phyloP scores from a whole-genome alignment of 257 asterid species.

The Mentha longifolia region DNA sequence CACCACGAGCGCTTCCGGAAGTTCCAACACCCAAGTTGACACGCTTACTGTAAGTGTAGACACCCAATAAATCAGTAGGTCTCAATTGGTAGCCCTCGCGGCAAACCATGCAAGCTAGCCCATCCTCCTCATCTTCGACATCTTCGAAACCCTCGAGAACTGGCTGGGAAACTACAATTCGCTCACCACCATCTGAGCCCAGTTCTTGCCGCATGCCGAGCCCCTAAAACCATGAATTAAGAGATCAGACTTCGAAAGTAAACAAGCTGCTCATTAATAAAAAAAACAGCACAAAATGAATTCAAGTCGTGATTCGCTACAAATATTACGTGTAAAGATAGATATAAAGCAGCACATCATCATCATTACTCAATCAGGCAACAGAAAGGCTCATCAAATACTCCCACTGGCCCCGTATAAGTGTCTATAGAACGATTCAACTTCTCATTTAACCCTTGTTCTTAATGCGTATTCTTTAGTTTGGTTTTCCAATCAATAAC shows the following conservation, averaged over 20 bases:
- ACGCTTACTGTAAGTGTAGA: slow-evolving; percentile 91
- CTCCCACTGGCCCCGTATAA: no score
- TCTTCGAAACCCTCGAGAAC: slow-evolving; percentile 89
- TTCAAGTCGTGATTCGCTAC: slow-evolving; percentile 15
- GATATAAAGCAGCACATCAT: slow-evolving; percentile 4
- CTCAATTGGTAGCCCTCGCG: slow-evolving; percentile 93
- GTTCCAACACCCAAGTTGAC: slow-evolving; percentile 89
- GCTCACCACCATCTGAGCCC: slow-evolving; percentile 90
- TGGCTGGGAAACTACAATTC: slow-evolving; percentile 88
- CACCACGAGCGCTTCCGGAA: slow-evolving; percentile 92
- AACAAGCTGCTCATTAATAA: neutral
- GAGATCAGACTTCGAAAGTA: slow-evolving; percentile 26
- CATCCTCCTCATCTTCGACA: slow-evolving; percentile 95
- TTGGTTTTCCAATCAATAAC: no score
- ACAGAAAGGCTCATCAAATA: neutral
- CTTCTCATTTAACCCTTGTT: no score
- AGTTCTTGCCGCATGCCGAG: slow-evolving; percentile 88
- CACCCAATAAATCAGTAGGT: slow-evolving; percentile 87
- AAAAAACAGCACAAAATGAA: neutral
- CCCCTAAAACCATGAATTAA: slow-evolving; percentile 57
- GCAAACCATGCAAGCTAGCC: slow-evolving; percentile 98
- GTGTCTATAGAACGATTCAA: no score
- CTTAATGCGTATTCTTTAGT: no score
- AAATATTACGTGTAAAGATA: neutral
- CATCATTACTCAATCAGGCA: neutral